Base-by-base conservation (phyloP, 805 yeast genomes). In the Saturnispora gosingensis region DNA sequence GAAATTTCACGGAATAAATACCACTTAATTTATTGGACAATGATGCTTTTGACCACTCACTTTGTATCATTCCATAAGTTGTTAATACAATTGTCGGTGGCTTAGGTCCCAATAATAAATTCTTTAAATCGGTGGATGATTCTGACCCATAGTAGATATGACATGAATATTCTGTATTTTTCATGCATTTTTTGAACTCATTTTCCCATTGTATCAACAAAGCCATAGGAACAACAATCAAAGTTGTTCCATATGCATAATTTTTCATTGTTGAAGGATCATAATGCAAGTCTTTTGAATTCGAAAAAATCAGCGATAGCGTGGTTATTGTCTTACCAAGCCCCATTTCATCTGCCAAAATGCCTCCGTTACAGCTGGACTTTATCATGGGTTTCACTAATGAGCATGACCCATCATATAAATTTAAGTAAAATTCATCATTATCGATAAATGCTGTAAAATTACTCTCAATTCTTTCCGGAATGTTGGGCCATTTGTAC, bases 291-390 rank as follows among this genome's bases (percentile, higher is more conserved):
- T 85, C 90, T 45, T 59, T 64, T 0, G 88, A 86, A 9, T 75
- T 81, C 0, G 87, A 74, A 52, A 84, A 79, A 11, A 90, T 73
- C 46, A 91, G 67, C 0, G 97, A 76, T 49, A 88, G 67, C 0
- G 95, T 80, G 1, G 96, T 85, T 24, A 90, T 85, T 0, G 98
- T 90, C 63, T 90, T 90, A 43, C 98, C 98, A 8, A 90, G 72
- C 0, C 98, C 98, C 98, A 90, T 90, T 65, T 90, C 98, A 69
- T 90, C 98, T 0, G 97, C 96, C 15, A 90, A 69, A 20, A 90
- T 85, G 2, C 98, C 98, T 36, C 98, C 97, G 46, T 74, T 72
- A 46, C 83, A 75, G 18, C 76, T 61, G 1, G 82, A 72, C 53
- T 74, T 78, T 40, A 88, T 70, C 11, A 81, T 59, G 1, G 97